Evolutionary conservation across 495 filamentous ascomycete species (phyloP).

Genomic region (Penicillium samsonianum): DNA sequence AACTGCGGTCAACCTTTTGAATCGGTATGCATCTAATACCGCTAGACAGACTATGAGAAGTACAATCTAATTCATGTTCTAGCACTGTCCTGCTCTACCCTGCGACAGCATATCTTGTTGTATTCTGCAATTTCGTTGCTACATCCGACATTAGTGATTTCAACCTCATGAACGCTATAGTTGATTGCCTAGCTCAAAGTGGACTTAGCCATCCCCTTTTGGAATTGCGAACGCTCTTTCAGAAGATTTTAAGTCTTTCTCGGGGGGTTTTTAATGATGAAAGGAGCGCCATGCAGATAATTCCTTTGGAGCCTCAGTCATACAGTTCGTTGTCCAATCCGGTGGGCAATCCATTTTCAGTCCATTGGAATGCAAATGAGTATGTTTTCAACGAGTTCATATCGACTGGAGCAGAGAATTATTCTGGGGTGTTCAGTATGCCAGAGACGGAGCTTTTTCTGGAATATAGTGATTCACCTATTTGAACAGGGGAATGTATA

Average conservation of each 20-base stretch:
- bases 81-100: conserved; percentile 28
- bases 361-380: background rate
- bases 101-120: conserved; percentile 19
- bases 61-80: background rate
- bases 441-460: background rate
- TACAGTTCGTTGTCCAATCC: background rate
- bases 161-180: conserved; percentile 18
- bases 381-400: background rate
- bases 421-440: background rate
- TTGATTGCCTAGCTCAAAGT: conserved; percentile 14
- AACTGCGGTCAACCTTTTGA: conserved; percentile 21
- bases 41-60: background rate
- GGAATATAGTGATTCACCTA: too few species aligned
- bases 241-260: conserved; percentile 19
- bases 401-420: background rate
- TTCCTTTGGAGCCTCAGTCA: background rate
- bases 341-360: background rate
- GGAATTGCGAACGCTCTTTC: conserved; percentile 16
- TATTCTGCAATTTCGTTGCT: conserved; percentile 24
- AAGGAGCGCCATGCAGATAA: background rate
- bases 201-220: conserved; percentile 19
- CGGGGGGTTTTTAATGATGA: conserved; percentile 8
- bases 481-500: too few species aligned
- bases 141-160: conserved; percentile 21
- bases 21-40: conserved; percentile 19